phyloP scores from a whole-genome alignment of 805 yeast genomes.

The Lipomyces yamadae region DNA sequence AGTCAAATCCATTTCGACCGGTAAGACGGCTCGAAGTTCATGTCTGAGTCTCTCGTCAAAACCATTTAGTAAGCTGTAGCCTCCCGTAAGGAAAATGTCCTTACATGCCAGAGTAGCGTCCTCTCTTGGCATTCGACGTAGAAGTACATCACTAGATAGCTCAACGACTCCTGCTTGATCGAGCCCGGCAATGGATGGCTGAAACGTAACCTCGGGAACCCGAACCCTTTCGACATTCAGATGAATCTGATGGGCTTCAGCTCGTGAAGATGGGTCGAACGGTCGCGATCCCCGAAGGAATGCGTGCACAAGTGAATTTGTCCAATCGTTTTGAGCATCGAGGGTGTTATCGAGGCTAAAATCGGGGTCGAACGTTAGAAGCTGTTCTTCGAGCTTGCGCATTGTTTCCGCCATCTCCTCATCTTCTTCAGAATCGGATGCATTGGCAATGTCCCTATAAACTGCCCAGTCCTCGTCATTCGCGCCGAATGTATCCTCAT shows the following conservation, averaged over 20 bases:
- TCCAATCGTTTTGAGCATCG: slow-evolving; percentile 85
- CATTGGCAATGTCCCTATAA: slow-evolving; percentile 79
- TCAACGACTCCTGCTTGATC: slow-evolving; percentile 96
- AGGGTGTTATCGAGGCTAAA: slow-evolving; percentile 75
- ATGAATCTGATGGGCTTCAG: slow-evolving; percentile 88
- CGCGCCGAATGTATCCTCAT: slow-evolving; percentile 92
- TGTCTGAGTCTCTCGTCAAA: slow-evolving; percentile 67
- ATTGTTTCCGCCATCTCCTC: slow-evolving; percentile 52
- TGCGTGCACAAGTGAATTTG: slow-evolving; percentile 74
- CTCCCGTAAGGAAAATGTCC: slow-evolving; percentile 86
- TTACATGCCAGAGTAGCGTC: slow-evolving; percentile 52
- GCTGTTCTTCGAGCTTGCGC: slow-evolving; percentile 65
- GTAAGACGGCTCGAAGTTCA: slow-evolving; percentile 75
- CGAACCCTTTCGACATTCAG: slow-evolving; percentile 87
- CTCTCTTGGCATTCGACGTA: slow-evolving; percentile 63
- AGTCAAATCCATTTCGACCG: slow-evolving; percentile 63
- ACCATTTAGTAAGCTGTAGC: slow-evolving; percentile 68
- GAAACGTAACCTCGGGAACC: slow-evolving; percentile 89
- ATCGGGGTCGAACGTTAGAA: slow-evolving; percentile 80
- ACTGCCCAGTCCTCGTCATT: slow-evolving; percentile 95
- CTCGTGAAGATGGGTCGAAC: slow-evolving; percentile 78
- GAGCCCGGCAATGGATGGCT: slow-evolving; percentile 90
- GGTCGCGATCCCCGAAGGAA: slow-evolving; percentile 85
- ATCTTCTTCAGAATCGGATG: slow-evolving; percentile 75
- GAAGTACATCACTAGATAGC: slow-evolving; percentile 66